phyloP scores from a whole-genome alignment of 1,284 basidiomycete species.

The Ceratobasidium sp. region DNA sequence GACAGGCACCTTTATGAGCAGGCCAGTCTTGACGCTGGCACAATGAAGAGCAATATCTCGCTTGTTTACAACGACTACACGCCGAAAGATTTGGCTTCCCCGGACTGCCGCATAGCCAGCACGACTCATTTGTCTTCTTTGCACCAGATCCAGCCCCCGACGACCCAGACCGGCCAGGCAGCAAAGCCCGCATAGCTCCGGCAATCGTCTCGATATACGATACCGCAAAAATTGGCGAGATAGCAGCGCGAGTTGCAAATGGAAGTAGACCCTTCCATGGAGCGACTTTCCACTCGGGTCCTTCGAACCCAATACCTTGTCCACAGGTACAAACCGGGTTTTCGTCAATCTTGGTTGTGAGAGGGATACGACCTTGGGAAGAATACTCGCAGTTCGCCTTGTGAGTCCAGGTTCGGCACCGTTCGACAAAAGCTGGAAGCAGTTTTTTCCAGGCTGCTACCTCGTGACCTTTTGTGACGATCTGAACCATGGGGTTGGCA shows the following conservation, averaged over 20 bases:
- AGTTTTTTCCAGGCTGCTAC: background rate
- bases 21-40: background rate
- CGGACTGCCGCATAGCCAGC: no score
- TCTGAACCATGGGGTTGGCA: background rate
- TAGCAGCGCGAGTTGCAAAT: slow-evolving; percentile 7
- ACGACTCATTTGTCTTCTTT: no score
- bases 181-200: background rate
- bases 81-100: background rate
- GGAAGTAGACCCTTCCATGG: slow-evolving; percentile 3
- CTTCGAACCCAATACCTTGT: slow-evolving; percentile 8
- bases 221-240: slow-evolving; percentile 17
- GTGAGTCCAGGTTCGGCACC: slow-evolving; percentile 7
- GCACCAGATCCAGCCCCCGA: no score
- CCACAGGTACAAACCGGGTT: slow-evolving; percentile 7
- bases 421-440: background rate
- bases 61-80: background rate
- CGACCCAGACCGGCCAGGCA: no score
- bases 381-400: slow-evolving; percentile 10
- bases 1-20: background rate
- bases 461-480: background rate
- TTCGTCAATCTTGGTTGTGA: background rate
- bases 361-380: background rate
- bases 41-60: background rate
- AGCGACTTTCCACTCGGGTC: slow-evolving; percentile 6
- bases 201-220: slow-evolving; percentile 10